Conservation (phyloP, 441 rosid genomes). For the Dalechampia spathulata region DNA sequence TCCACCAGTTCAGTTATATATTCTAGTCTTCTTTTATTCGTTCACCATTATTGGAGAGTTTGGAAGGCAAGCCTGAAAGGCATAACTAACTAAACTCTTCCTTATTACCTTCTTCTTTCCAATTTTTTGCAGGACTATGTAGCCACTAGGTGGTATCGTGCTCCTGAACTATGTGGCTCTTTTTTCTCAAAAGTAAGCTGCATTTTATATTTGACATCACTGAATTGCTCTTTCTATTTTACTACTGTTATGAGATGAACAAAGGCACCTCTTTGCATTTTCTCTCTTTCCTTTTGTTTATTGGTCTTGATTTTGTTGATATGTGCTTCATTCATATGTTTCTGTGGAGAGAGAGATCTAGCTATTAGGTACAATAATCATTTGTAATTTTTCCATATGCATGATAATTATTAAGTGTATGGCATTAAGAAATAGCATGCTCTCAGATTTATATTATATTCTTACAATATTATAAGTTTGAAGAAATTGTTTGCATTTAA, state of each 20-base stretch:
- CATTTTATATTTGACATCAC: no score
- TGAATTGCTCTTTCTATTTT: constrained; percentile 1
- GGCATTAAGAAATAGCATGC: background rate
- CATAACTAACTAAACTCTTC: constrained; percentile 8
- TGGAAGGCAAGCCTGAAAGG: constrained; percentile 9
- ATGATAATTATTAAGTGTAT: background rate
- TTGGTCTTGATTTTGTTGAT: background rate
- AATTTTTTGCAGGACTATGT: constrained; percentile 74
- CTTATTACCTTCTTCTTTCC: background rate
- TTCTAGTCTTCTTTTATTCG: background rate
- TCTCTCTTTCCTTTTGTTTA: background rate
- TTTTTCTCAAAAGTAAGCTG: constrained; percentile 95
- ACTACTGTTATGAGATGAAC: no score
- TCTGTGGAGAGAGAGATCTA: background rate
- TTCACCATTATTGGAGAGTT: no score
- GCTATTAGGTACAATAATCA: background rate
- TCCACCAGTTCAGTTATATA: no score
- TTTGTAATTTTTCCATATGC: background rate
- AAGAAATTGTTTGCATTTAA: background rate
- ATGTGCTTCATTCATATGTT: no score
- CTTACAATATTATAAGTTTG: background rate
- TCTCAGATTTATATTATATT: background rate
- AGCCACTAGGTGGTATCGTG: constrained; percentile 99
- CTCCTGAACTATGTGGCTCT: constrained; percentile 99
- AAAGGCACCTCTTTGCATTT: background rate